Percentiles rank a stretch among this genome's conserved stretches.
Evolutionary conservation across 2,329 filamentous ascomycete species (phyloP).

Genomic region (Hypoxylon rubiginosum): DNA sequence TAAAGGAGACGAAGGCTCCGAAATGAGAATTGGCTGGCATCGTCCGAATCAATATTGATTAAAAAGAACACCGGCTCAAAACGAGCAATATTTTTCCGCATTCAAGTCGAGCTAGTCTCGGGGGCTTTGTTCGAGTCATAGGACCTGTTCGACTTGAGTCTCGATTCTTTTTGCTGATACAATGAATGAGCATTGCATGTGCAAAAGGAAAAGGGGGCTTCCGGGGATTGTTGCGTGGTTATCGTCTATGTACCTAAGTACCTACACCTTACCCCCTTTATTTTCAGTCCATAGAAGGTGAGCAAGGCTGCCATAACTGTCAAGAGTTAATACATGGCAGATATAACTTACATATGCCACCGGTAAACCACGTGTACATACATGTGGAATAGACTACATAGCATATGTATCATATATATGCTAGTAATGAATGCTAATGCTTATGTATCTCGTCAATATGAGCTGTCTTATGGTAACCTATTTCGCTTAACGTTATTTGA

Average conservation of each 20-base stretch:
- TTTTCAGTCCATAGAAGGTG: background rate
- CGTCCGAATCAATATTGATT: conserved; percentile 32
- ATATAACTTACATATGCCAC: background rate
- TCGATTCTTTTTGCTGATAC: conserved; percentile 11
- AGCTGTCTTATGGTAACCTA: background rate
- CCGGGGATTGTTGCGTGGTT: background rate
- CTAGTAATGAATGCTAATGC: background rate
- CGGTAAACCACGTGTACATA: background rate
- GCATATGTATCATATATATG: background rate
- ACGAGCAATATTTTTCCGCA: conserved; percentile 30
- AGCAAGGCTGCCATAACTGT: background rate
- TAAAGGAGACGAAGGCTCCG: conserved; percentile 44
- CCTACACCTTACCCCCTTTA: background rate
- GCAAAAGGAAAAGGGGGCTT: conserved; percentile 17
- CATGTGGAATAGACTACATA: background rate
- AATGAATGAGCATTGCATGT: conserved; percentile 5
- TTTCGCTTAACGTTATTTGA: background rate
- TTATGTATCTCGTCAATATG: background rate
- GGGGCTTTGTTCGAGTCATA: conserved; percentile 4
- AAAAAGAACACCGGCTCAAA: conserved; percentile 24
- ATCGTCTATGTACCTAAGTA: background rate
- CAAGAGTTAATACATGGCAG: no score
- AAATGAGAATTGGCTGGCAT: conserved; percentile 33
- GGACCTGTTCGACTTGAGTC: conserved; percentile 13
- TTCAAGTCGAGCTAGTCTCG: conserved; percentile 11